Evolutionary conservation across 164 flowering plant species (phyloP).

Genomic region (Stephania japonica): DNA sequence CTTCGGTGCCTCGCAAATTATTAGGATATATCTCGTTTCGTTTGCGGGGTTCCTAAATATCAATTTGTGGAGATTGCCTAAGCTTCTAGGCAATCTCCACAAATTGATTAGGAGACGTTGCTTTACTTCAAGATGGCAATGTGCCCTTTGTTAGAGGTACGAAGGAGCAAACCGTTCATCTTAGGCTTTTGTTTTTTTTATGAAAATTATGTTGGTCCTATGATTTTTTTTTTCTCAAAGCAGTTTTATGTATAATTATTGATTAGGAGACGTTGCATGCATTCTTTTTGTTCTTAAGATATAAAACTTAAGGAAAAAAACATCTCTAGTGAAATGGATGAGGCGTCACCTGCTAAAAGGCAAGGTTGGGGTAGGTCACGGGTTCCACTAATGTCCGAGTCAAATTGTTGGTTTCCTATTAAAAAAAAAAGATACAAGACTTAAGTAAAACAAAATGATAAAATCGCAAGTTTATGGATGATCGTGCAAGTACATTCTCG

Average conservation of each 20-base stretch:
- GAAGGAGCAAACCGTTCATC: conserved; percentile 15
- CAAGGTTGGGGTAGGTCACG: too few relatives aligned
- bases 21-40: conserved; percentile 18
- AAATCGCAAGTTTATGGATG: too few relatives aligned
- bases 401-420: too few relatives aligned
- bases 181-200: conserved; percentile 15
- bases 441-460: too few relatives aligned
- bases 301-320: too few relatives aligned
- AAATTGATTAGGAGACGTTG: too few relatives aligned
- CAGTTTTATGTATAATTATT: background rate
- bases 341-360: too few relatives aligned
- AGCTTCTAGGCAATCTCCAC: too few relatives aligned
- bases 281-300: background rate
- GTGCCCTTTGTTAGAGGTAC: conserved; percentile 15
- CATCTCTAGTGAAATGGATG: too few relatives aligned
- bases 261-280: background rate
- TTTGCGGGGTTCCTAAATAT: conserved; percentile 11
- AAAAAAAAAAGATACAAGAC: too few relatives aligned
- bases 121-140: conserved; percentile 14
- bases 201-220: conserved; percentile 11
- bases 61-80: conserved; percentile 20
- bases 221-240: background rate
- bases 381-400: too few relatives aligned
- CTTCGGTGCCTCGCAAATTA: conserved; percentile 13
- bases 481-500: too few relatives aligned